A percentile compares a stretch with the other conserved stretches of the same genome.
Evolutionary conservation across 73 alveolate species (phyloP).

Genomic region (Symbiodinium natans): DNA sequence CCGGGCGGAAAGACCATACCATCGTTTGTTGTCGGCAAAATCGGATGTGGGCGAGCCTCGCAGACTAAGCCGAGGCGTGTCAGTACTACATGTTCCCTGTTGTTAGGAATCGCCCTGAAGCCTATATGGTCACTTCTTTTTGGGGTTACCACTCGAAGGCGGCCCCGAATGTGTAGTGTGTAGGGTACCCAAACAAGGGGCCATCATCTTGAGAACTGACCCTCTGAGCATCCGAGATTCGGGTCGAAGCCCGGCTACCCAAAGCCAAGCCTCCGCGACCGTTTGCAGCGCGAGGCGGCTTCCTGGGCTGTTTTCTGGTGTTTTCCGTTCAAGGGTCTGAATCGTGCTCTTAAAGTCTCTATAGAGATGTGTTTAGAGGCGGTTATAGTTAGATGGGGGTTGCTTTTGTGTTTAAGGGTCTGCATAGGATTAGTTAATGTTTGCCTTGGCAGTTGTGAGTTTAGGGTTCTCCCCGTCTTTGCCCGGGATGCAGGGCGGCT

Average conservation of each 20-base stretch:
- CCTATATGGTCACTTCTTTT: too few species aligned
- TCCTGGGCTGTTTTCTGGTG: not conserved
- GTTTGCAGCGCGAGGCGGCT: slow-evolving; percentile 22
- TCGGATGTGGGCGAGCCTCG: not conserved
- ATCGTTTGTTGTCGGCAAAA: not conserved
- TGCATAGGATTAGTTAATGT: too few species aligned
- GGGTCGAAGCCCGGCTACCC: slow-evolving; percentile 52
- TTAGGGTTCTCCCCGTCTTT: too few species aligned
- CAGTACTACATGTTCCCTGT: not conserved
- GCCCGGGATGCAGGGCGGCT: slow-evolving; percentile 11
- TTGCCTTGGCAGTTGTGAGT: too few species aligned
- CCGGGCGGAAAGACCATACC: not conserved
- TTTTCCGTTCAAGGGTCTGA: not conserved
- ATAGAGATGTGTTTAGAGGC: not conserved
- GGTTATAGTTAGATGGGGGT: too few species aligned
- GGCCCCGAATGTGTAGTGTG: too few species aligned
- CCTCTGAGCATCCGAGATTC: too few species aligned
- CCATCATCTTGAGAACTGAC: too few species aligned
- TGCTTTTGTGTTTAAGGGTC: too few species aligned
- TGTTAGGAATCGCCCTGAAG: too few species aligned
- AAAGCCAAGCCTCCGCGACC: slow-evolving; percentile 43
- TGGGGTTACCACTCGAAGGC: too few species aligned
- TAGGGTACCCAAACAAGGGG: too few species aligned
- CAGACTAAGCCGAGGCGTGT: not conserved
- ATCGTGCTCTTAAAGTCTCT: not conserved